phyloP scores from a whole-genome alignment of 1,284 basidiomycete species.

The Trichosporon inkin region DNA sequence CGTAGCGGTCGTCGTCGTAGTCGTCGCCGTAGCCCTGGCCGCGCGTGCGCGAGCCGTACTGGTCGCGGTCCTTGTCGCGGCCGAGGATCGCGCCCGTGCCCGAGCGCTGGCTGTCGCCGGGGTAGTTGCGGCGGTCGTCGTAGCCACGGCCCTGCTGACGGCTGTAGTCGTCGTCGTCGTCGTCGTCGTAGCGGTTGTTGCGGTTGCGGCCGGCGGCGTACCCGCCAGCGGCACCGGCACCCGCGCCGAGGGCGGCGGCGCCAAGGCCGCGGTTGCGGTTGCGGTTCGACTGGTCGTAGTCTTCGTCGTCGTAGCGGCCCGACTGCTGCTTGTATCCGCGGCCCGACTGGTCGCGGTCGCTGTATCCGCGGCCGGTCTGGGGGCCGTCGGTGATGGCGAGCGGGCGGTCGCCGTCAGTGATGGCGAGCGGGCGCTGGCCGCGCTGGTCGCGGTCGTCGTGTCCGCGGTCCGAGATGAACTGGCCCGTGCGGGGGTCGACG shows the following conservation, averaged over 20 bases:
- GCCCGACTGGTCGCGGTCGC: not conserved
- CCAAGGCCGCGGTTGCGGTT: slow-evolving; percentile 5
- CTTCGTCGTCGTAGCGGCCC: not conserved
- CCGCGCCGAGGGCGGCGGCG: not conserved
- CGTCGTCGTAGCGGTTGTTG: not conserved
- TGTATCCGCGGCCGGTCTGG: not conserved
- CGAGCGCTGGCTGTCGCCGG: not conserved
- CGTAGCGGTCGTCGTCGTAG: not conserved
- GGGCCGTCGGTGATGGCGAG: not conserved
- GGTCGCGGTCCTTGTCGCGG: slow-evolving; percentile 2
- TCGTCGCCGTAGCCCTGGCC: not conserved
- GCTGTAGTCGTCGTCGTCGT: not conserved
- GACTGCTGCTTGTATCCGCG: not conserved
- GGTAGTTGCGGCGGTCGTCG: slow-evolving; percentile 5
- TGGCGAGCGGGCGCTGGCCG: not conserved
- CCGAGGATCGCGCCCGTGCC: not conserved
- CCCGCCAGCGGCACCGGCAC: not conserved
- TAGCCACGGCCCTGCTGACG: not conserved
- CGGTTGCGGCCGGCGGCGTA: not conserved
- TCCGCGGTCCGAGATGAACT: not conserved
- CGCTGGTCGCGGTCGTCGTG: not conserved
- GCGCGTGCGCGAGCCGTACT: not conserved
- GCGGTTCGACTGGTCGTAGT: slow-evolving; percentile 1
- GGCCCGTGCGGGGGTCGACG: slow-evolving; percentile 2
- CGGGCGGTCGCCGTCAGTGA: not conserved